Base-by-base conservation (phyloP, 148 eudicot species). In the Vaccinium corymbosum region DNA sequence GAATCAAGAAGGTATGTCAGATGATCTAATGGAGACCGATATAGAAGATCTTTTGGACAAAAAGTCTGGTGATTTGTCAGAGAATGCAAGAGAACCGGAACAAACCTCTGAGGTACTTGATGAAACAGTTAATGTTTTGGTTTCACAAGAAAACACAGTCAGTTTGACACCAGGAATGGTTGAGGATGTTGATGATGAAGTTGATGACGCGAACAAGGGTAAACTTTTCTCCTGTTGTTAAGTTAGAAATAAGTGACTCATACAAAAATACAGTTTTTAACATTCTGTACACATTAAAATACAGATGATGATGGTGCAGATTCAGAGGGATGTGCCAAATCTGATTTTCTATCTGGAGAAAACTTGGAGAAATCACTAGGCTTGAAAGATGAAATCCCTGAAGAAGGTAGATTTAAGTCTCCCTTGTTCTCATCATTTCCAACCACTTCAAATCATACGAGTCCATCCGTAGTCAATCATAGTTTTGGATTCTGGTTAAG, bases 11-110 rank as follows among this genome's bases (percentile, higher is more conserved):
- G 15, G 62, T 9, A 48, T 20, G 22, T 71, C 83, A 20, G 76
- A 66, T 80, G 83, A 86, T 86, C 62, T 68, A 64, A 52, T 57
- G 77, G 82, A 84, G 71, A 82, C 81, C 10, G 82, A 48, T 61
- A 64, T 64, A 14, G 8, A 52, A 61, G 53, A 32, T 20, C 38
- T n/a, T 75, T 66, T 77, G 17, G 83, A 76, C 48, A 57, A 83
- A 75, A 73, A 86, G 15, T 49, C 19, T 59, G 64, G 49, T 79
- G 55, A 7, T 19, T 38, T 68, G 72, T 1, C 59, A 25, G 83
- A 81, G 85, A 56, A 56, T 62, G 53, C 52, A 9, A 76, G 53
- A 7, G 72, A 57, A 57, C 53, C 29, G 74, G 84, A 76, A 55
- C 55, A 80, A 20, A 56, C 49, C 32, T 78, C 82, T 20, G 72